phyloP scores from a whole-genome alignment of 2,329 filamentous ascomycete genomes.

The Ophiognomonia clavigignenti-juglandacearum region DNA sequence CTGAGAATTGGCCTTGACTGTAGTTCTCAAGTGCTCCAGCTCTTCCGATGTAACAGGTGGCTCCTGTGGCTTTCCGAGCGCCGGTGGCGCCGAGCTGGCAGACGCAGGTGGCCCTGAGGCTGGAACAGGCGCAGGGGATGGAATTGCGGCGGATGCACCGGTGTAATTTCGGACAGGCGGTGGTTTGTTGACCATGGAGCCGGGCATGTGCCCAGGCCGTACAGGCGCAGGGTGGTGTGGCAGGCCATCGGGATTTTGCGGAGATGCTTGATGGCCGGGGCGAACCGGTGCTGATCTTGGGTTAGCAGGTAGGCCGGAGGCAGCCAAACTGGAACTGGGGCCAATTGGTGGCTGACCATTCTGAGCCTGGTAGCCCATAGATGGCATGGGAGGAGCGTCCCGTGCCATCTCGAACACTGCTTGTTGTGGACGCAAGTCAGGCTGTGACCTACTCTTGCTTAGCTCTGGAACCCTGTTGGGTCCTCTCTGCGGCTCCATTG shows the following conservation, averaged over 20 bases:
- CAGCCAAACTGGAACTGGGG: conserved; percentile 17
- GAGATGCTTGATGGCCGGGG: conserved; percentile 24
- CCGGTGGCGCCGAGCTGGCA: too few relatives aligned
- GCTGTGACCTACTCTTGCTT: conserved; percentile 61
- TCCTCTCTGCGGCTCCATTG: conserved; percentile 40
- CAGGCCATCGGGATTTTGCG: conserved; percentile 38
- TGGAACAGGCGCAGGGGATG: conserved; percentile 20
- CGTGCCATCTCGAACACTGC: conserved; percentile 71
- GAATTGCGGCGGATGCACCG: conserved; percentile 36
- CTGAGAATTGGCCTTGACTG: conserved; percentile 64
- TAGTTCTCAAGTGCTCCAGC: conserved; percentile 67
- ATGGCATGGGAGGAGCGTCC: conserved; percentile 51
- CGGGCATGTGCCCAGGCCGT: conserved; percentile 57
- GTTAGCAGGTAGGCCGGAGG: conserved; percentile 22
- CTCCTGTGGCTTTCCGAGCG: too few relatives aligned
- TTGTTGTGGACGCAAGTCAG: conserved; percentile 59
- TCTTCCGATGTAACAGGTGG: conserved; percentile 71
- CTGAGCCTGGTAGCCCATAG: conserved; percentile 15
- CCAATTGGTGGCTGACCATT: conserved; percentile 14
- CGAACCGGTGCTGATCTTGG: conserved; percentile 22
- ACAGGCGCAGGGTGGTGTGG: conserved; percentile 59
- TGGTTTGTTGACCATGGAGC: conserved; percentile 55
- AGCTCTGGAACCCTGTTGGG: conserved; percentile 49
- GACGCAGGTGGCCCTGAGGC: too few relatives aligned
- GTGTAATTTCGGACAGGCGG: conserved; percentile 54